Conservation (phyloP, 2,329 filamentous ascomycete genomes). For the Penicillium nordicum region DNA sequence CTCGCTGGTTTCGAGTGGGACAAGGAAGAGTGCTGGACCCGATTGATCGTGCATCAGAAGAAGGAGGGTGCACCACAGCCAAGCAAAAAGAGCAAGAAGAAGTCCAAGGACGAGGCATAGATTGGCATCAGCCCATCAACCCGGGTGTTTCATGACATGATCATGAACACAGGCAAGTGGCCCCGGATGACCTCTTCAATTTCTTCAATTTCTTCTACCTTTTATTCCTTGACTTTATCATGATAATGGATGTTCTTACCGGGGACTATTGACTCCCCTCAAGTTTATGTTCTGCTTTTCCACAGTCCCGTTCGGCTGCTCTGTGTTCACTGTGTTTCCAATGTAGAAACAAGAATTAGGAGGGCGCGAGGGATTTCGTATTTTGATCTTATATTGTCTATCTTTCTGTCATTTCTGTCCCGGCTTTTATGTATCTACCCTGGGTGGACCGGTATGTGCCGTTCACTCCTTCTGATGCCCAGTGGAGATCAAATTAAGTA, state of each 20-base stretch:
- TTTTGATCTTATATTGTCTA: conserved; percentile 11
- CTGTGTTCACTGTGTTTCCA: conserved; percentile 18
- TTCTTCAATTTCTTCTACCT: neutral
- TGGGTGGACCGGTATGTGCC: conserved; percentile 5
- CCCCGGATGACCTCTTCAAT: neutral
- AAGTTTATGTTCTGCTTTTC: conserved; percentile 1
- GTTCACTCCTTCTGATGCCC: conserved; percentile 12
- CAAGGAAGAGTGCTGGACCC: conserved; percentile 85
- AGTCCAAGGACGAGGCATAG: conserved; percentile 34
- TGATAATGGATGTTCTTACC: conserved; percentile 2
- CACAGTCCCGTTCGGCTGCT: conserved; percentile 7
- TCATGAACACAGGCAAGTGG: neutral
- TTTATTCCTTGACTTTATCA: neutral
- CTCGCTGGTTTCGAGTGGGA: conserved; percentile 96
- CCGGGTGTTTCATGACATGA: neutral
- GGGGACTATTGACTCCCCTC: conserved; percentile 9
- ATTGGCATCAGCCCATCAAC: conserved; percentile 2
- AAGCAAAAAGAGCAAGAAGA: conserved; percentile 60
- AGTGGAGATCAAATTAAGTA: conserved; percentile 6
- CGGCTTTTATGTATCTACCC: conserved; percentile 5
- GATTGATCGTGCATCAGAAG: conserved; percentile 80
- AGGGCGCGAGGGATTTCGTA: conserved; percentile 21
- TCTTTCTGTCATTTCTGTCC: conserved; percentile 9
- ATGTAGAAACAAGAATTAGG: conserved; percentile 29
- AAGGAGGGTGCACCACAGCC: conserved; percentile 54